Base-by-base conservation (phyloP, 805 yeast species). In the Ogataea saltuana region DNA sequence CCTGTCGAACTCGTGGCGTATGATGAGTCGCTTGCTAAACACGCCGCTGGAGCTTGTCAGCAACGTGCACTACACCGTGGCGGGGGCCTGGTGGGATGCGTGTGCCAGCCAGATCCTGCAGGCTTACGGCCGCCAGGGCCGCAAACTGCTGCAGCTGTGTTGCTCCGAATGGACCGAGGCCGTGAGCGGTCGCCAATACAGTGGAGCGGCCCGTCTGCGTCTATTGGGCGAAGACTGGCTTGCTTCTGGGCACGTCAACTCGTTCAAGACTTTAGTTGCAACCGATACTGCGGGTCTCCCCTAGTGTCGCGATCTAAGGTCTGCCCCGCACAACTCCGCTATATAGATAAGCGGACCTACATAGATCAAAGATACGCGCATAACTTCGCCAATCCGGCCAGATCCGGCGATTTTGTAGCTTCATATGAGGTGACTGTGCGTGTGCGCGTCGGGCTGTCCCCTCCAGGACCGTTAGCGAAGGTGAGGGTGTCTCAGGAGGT, bases 1-100 rank as follows among this genome's bases (percentile, higher is more conserved):
- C 6, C 67, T 76, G 15, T 60, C 70, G 8, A 65, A 74, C 45
- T 68, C 75, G 18, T 91, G 98, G 98, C 66, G 55, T 23, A 74
- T 88, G 60, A 51, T 85, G n/a, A 83, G 96, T 0, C 69, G 97
- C 33, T 61, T 79, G 39, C 69, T 85, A 32, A 89, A 93, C 63
- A 66, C 74, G 0, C 75, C 80, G 1, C 25, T 57, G 3, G 67
- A 68, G 0, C 60, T 75, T 11, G 57, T 89, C 10, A 69, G 79
- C 0, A 83, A 87, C 50, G 75, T 84, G 1, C 96, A 90, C 60
- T 90, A 73, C 58, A 71, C 80, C 0, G 76, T 84, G 2, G 73
- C 81, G 4, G 83, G 88, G 2, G 78, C 85, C 25, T 90, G 97
- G 97, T 88, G 97, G 96, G 98, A 93, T 51, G 80, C 89, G 4